Base-by-base conservation (phyloP, 352 stramenopile species). In the Globisporangium solare region DNA sequence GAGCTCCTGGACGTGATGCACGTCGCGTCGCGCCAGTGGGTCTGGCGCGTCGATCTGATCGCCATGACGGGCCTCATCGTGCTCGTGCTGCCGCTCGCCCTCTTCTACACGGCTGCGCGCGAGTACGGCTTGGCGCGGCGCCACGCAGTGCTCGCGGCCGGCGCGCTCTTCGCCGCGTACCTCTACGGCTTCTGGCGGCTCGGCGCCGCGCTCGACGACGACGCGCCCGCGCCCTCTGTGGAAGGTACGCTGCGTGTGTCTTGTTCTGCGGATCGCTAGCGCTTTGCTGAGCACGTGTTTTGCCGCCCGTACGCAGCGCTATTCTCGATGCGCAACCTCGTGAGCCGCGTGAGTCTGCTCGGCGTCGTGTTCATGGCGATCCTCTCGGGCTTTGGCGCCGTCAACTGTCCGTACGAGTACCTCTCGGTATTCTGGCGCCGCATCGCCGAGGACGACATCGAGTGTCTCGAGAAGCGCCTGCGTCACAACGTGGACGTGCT, bases 321-420 rank as follows among this genome's bases (percentile, higher is more conserved):
- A 13, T 89, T 94, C 39, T 89, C 83, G 27, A 87, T 94, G 48
- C 71, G 74, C 17, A 86, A 87, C 48, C 87, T 91, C 61, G 82
- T 94, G 51, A 94, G 83, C 57, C 77, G 83, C 42, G 81, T 92
- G 56, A 89, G 79, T 68, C 58, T 94, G 17, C 58, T 94, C 32
- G 83, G 83, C 7, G 83, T 94, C 21, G 68, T 91, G 47, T 86
- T 94, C 48, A 92, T 94, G 81, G 83, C 83, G 15, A 42, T 92
- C 13, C 68, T 94, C 42, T 94, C 83, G 0, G 83, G 83, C 0
- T 94, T 94, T 59, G 83, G 83, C 45, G 83, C 83, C 8, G 81
- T 94, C 27, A 89, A 94, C 63, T 90, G 76, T 54, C 83, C 83
- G 40, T 94, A 94, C 67, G 83, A 94, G 64, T 89, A 89, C 63